A percentile compares a stretch with the other conserved stretches of the same genome.
Conservation (phyloP, 2,329 filamentous ascomycete species). For the Paramyrothecium roridum region DNA sequence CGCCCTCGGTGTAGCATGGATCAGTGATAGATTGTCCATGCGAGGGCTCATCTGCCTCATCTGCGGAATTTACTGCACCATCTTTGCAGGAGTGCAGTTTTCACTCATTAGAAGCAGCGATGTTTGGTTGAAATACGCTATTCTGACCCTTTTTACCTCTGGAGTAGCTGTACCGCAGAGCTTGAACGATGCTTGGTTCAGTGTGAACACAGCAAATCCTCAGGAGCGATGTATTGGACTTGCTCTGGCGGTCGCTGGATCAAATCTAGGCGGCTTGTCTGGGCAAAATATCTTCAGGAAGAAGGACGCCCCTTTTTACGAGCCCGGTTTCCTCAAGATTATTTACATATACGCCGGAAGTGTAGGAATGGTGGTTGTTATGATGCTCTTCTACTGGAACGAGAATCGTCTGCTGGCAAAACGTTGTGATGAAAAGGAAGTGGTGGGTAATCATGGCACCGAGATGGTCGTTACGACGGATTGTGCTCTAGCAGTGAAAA, state of each 20-base stretch:
- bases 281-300: conserved; percentile 6
- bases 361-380: background rate
- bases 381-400: background rate
- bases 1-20: conserved; percentile 3
- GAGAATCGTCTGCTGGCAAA: background rate
- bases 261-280: conserved; percentile 4
- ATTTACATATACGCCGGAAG: conserved; percentile 1
- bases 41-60: conserved; percentile 4
- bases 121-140: conserved; percentile 5
- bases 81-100: conserved; percentile 4
- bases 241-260: conserved; percentile 3
- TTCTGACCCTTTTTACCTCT: conserved; percentile 2
- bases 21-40: background rate
- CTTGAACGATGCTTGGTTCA: conserved; percentile 8
- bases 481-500: background rate
- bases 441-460: background rate
- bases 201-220: conserved; percentile 4
- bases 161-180: conserved; percentile 6
- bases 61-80: conserved; percentile 3
- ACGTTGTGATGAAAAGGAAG: background rate
- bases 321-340: conserved; percentile 2
- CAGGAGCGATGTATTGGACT: conserved; percentile 5
- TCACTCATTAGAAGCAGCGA: conserved; percentile 1
- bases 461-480: background rate
- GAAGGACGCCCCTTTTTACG: conserved; percentile 2